These are phyloP conservation scores for Sphagnum tenellum DNA, from an alignment of 225 moss, liverwort and hornwort species.

Conservation along the genomic window DNA sequence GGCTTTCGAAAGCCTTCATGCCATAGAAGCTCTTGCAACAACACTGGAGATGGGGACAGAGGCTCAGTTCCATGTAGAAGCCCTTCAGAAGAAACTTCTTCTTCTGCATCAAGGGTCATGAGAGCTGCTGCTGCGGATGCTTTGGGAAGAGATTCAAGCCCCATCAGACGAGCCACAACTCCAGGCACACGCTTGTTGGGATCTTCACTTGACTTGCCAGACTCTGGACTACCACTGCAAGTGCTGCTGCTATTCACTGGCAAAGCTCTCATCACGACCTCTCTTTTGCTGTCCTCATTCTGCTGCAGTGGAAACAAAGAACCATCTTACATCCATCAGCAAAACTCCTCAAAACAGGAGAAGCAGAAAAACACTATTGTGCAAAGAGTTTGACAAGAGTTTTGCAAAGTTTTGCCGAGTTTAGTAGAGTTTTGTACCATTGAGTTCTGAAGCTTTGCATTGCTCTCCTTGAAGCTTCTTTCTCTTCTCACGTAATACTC, in stretches of 20 bases:
- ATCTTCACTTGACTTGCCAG: constrained; percentile 11
- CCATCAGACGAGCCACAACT: constrained; percentile 85
- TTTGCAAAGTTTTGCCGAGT: too few species aligned
- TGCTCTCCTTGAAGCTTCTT: constrained; percentile 25
- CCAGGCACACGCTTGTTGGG: constrained; percentile 40
- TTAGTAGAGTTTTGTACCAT: too few species aligned
- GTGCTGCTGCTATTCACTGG: too few species aligned
- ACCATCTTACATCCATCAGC: too few species aligned
- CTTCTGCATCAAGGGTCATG: too few species aligned
- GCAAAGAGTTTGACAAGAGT: too few species aligned
- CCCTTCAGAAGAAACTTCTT: too few species aligned
- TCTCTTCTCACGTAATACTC: constrained; percentile 9
- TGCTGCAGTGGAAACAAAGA: constrained; percentile 9
- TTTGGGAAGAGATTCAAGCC: constrained; percentile 69
- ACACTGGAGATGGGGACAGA: constrained; percentile 3
- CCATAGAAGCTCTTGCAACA: constrained; percentile 55
- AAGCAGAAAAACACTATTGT: too few species aligned
- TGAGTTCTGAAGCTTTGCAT: too few species aligned
- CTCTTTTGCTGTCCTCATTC: constrained; percentile 40
- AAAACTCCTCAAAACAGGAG: too few species aligned
- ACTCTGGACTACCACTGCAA: neutral
- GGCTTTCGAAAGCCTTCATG: constrained; percentile 13
- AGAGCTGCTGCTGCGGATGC: neutral
- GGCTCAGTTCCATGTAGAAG: too few species aligned
- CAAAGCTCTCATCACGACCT: too few species aligned